Evolutionary conservation across 768 basidiomycete genomes (phyloP).

Genomic region (Sporobolomyces roseus): DNA sequence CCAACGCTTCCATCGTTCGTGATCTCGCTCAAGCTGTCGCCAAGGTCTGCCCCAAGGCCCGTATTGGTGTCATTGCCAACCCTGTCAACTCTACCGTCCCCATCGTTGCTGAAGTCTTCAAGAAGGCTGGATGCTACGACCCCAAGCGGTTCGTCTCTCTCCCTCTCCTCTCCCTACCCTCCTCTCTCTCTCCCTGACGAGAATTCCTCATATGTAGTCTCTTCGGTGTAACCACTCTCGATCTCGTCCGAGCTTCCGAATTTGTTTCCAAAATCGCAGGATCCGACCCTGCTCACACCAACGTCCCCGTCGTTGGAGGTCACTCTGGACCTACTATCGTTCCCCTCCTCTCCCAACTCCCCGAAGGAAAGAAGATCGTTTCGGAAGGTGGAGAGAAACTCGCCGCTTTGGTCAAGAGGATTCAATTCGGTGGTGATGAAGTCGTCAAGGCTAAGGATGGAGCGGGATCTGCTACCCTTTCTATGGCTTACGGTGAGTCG

Average conservation of each 20-base stretch:
- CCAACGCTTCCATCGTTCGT: constrained; percentile 95
- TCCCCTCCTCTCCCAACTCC: constrained; percentile 81
- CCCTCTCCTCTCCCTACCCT: too few relatives aligned
- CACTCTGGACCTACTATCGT: constrained; percentile 98
- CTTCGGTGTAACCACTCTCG: constrained; percentile 97
- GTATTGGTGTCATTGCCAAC: constrained; percentile 96
- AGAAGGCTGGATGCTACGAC: constrained; percentile 88
- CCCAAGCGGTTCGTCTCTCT: constrained; percentile 55
- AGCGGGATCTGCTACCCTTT: constrained; percentile 69
- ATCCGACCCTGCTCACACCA: constrained; percentile 62
- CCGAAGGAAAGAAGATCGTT: constrained; percentile 63
- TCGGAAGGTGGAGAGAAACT: constrained; percentile 62
- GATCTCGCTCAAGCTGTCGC: constrained; percentile 86
- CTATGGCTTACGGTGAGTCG: constrained; percentile 64
- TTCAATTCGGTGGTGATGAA: constrained; percentile 97
- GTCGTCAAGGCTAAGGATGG: constrained; percentile 97
- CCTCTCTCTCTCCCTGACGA: background rate
- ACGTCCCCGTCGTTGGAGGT: constrained; percentile 84
- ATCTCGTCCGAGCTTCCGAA: constrained; percentile 90
- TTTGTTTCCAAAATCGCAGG: constrained; percentile 73
- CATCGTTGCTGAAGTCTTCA: constrained; percentile 85
- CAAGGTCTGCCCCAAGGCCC: constrained; percentile 82
- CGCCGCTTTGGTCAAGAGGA: constrained; percentile 77
- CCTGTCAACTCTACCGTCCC: constrained; percentile 89
- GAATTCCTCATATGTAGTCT: constrained; percentile 51